These are phyloP conservation scores for Alternaria sp. DNA, from an alignment of 2,329 filamentous ascomycete genomes.

Conservation along the genomic window DNA sequence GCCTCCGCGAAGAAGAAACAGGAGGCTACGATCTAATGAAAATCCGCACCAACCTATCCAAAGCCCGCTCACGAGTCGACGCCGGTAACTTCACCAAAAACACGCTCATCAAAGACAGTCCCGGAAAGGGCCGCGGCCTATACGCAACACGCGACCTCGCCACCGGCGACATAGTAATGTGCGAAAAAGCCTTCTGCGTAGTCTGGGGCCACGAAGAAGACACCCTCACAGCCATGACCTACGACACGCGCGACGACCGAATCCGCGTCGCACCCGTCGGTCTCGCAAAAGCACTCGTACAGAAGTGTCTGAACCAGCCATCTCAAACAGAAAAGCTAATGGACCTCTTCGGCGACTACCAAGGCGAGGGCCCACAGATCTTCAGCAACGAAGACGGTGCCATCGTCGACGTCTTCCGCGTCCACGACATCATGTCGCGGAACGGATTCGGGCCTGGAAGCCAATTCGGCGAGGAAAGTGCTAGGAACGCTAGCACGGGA, in stretches of 20 bases:
- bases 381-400: constrained; percentile 46
- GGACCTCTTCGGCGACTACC: constrained; percentile 42
- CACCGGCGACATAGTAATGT: constrained; percentile 60
- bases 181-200: constrained; percentile 61
- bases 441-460: constrained; percentile 54
- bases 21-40: constrained; percentile 48
- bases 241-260: constrained; percentile 49
- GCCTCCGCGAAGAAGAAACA: constrained; percentile 46
- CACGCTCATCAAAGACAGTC: constrained; percentile 51
- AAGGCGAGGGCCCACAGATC: constrained; percentile 48
- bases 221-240: constrained; percentile 53
- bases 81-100: constrained; percentile 55
- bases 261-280: constrained; percentile 33
- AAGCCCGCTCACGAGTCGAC: constrained; percentile 55
- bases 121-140: constrained; percentile 56
- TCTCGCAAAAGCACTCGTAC: constrained; percentile 40
- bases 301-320: constrained; percentile 58
- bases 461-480: constrained; percentile 32
- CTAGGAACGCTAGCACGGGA: constrained; percentile 39
- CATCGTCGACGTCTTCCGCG: constrained; percentile 58
- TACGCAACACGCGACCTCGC: constrained; percentile 58
- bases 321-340: constrained; percentile 43
- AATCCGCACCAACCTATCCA: constrained; percentile 47
- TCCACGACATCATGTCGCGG: constrained; percentile 52
- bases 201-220: constrained; percentile 52